Evolutionary conservation across 257 asterid species (phyloP), one percentile per base, ranked within the genome.

Genomic region (Leonotis leonurus): DNA sequence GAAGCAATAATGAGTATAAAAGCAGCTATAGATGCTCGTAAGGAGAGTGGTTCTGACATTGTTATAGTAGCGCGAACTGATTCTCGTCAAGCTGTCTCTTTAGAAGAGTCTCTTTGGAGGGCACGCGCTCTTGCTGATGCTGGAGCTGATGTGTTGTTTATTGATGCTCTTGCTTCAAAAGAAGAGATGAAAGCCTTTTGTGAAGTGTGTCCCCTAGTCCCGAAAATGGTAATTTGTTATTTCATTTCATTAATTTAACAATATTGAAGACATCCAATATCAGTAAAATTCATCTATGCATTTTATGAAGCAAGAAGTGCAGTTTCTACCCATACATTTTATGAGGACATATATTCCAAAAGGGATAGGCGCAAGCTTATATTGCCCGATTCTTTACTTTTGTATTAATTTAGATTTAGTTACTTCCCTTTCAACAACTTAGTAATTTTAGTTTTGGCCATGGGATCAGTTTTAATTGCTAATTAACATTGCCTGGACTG

Each of bases 61-160:
- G 91, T 91, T 50, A 85, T 91, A 62, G 95, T 91, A 71, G 98
- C 98, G 73, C 83, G 98, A 41, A 85, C 96, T 30, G 98, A 91
- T 83, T 89, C 98, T 65, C 96, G 98, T 32, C 96, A 91, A 68
- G 95, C 96, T 54, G 79, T 84, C 60, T 91, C 98, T 50, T 75
- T 91, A 9, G 82, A 85, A 49, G 98, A 88, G 76, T 70, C 98
- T 43, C 92, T 88, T 46, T 85, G 96, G 96, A 85, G 98, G 76
- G 68, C 88, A 58, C 89, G 88, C 3, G 81, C 95, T 73, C 62
- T 91, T 35, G 94, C 90, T 70, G 86, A 88, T 79, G 95, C 94
- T 60, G 98, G 98, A 59, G 98, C 92, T 65, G 98, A 91, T 81
- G 95, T 88, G 78, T 65, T 91, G 59, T 91, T 91, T 83, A 75